Percentiles rank a stretch among this genome's conserved stretches.
Conservation (phyloP, 306 rosid genomes). For the Boehmeria nivea region DNA sequence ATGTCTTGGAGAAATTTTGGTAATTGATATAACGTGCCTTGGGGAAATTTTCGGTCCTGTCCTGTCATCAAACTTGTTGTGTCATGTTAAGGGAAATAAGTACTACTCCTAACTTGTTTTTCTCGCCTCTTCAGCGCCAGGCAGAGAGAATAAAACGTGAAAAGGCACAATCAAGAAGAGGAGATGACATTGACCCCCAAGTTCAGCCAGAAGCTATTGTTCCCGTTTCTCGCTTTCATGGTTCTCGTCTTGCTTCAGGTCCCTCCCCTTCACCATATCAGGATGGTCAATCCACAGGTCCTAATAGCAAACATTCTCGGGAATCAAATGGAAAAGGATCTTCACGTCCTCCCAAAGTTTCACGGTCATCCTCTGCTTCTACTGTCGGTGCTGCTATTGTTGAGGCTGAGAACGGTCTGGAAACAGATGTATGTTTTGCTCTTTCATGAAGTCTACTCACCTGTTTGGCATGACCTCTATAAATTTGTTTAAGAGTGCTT, state of each 20-base stretch:
- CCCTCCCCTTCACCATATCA: conserved; percentile 71
- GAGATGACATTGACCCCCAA: conserved; percentile 75
- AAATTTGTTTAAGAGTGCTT: neutral
- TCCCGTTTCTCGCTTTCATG: conserved; percentile 64
- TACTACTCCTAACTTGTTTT: neutral
- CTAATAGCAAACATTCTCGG: conserved; percentile 10
- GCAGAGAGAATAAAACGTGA: conserved; percentile 84
- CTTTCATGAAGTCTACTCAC: conserved; percentile 29
- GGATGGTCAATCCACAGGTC: conserved; percentile 28
- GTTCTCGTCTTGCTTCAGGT: conserved; percentile 97
- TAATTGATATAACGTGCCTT: no score
- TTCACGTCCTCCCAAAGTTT: conserved; percentile 43
- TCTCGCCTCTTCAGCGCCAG: conserved; percentile 49
- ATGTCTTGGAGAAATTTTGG: no score
- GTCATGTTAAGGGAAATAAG: conserved; percentile 1
- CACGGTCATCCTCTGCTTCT: conserved; percentile 48
- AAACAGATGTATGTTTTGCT: conserved; percentile 72
- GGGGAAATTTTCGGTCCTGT: no score
- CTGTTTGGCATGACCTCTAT: neutral
- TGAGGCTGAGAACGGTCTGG: conserved; percentile 76
- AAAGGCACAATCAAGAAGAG: conserved; percentile 66
- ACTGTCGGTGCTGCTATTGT: conserved; percentile 83
- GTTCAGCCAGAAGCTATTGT: conserved; percentile 69
- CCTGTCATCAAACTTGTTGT: no score
- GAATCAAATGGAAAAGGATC: conserved; percentile 24